Evolutionary conservation across 495 filamentous ascomycete genomes (phyloP), one percentile per base, ranked within the genome.

Genomic region (Evansstolkia leycettana): DNA sequence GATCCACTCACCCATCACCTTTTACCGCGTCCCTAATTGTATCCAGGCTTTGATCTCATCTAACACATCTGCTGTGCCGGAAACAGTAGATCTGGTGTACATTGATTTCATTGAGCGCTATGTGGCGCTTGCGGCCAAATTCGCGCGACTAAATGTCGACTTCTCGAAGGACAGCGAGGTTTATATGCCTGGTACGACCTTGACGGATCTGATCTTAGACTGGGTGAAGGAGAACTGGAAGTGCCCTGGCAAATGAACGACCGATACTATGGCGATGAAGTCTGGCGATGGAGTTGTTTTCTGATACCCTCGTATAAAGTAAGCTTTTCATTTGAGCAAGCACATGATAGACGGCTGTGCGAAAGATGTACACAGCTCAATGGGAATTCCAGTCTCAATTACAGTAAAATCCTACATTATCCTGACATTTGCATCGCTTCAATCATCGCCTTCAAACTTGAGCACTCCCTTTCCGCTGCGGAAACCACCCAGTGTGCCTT

Each of bases 391-490:
- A n/a, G n/a, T n/a, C n/a, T n/a, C n/a, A n/a, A n/a, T n/a, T n/a
- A n/a, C n/a, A n/a, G n/a, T n/a, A n/a, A n/a, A n/a, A n/a, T n/a
- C n/a, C n/a, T n/a, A n/a, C n/a, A n/a, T n/a, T n/a, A n/a, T n/a
- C n/a, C n/a, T n/a, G n/a, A n/a, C n/a, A n/a, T n/a, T n/a, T n/a
- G n/a, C n/a, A n/a, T n/a, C n/a, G n/a, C n/a, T 47, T 48, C 47
- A 58, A 39, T 67, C 60, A 14, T 55, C 55, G 5, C 57, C 64
- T 33, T 69, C 70, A 53, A 88, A 98, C 8, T 85, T 72, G 56
- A 98, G 89, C 9, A 96, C 62, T 7, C 87, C 84, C 67, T 98
- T 98, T 10, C 88, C 90, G 44, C 70, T 66, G 40, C 82, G 70
- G 50, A 77, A 92, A 0, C 85, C 88, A 41, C 77, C 65, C 37